Evolutionary conservation across 2,329 filamentous ascomycete genomes (phyloP).

Genomic region (Triangularia verruculosa): DNA sequence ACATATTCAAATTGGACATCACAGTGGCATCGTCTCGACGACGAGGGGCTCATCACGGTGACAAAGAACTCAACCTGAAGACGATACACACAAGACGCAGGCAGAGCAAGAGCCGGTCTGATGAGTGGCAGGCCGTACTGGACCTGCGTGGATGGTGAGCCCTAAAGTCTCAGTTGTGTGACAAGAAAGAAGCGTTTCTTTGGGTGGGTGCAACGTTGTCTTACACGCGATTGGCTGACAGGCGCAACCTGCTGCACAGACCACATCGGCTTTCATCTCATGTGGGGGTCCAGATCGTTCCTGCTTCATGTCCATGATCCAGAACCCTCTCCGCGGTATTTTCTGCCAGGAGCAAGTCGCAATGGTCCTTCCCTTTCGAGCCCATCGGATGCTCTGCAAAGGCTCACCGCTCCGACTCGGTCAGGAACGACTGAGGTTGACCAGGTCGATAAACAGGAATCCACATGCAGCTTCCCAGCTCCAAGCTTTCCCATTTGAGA

Average conservation of each 20-base stretch:
- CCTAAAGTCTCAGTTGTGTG: slow-evolving; percentile 3
- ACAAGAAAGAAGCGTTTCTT: neutral
- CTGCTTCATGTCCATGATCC: neutral
- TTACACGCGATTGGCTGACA: neutral
- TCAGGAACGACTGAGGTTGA: neutral
- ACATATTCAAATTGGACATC: neutral
- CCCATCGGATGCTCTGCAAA: neutral
- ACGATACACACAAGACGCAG: no score
- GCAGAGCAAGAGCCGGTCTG: neutral
- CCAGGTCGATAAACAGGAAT: slow-evolving; percentile 3
- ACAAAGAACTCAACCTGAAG: neutral
- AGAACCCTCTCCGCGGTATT: neutral
- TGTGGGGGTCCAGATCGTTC: neutral
- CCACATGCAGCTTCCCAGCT: slow-evolving; percentile 6
- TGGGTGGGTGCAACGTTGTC: slow-evolving; percentile 1
- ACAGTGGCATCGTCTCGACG: neutral
- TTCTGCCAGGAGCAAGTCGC: neutral
- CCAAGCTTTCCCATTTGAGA: slow-evolving; percentile 1
- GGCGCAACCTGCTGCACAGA: neutral
- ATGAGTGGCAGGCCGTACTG: neutral
- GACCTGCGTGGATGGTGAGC: neutral
- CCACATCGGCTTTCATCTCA: neutral
- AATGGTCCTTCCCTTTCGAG: neutral
- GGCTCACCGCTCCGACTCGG: neutral
- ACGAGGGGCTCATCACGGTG: neutral